Evolutionary conservation across 257 asterid genomes (phyloP).

Genomic region (Solanum etuberosum): DNA sequence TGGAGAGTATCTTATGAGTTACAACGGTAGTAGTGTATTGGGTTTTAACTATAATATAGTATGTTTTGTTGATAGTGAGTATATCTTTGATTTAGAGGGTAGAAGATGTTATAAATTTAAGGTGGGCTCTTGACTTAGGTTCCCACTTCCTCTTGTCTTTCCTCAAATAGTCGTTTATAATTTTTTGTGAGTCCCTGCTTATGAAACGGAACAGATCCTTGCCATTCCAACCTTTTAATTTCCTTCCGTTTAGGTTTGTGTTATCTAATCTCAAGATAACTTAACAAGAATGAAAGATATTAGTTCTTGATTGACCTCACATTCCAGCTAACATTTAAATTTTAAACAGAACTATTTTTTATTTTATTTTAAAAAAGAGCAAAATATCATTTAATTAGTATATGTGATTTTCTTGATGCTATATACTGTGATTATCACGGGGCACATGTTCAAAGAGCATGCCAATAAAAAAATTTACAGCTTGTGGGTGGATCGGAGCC

Average conservation of each 20-base stretch:
- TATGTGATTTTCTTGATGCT: neutral
- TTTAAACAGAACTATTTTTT: neutral
- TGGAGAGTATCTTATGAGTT: too few relatives aligned
- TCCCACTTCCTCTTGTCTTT: neutral
- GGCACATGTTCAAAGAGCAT: neutral
- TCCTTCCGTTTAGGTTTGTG: neutral
- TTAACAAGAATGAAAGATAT: neutral
- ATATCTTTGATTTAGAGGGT: too few relatives aligned
- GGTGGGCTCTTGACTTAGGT: neutral
- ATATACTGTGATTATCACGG: neutral
- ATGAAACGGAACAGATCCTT: too few relatives aligned
- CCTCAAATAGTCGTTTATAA: neutral
- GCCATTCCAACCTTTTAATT: neutral
- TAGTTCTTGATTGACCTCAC: neutral
- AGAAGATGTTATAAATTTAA: too few relatives aligned
- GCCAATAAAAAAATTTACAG: too few relatives aligned
- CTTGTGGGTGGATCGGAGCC: too few relatives aligned
- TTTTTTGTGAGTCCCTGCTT: too few relatives aligned
- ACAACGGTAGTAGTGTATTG: too few relatives aligned
- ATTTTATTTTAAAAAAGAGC: neutral
- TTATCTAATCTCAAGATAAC: neutral
- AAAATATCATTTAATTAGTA: too few relatives aligned
- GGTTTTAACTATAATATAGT: too few relatives aligned
- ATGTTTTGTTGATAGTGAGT: too few relatives aligned
- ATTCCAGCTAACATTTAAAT: neutral